Evolutionary conservation across 1,284 basidiomycete genomes (phyloP).

Genomic region (Austroboletus novae-zelandiae): DNA sequence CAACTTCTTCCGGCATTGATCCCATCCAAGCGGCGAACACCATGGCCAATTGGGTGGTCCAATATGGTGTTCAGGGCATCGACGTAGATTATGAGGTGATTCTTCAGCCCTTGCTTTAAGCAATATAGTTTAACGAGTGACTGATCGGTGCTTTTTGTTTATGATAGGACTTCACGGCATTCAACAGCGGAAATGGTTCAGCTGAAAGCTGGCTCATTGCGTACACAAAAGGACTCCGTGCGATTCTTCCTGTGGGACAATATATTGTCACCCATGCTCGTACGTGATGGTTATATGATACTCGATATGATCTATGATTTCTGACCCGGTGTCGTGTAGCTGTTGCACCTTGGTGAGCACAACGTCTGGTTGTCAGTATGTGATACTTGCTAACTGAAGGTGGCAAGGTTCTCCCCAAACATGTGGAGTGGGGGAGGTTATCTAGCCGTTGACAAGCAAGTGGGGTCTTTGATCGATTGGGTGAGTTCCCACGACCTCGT

Average conservation of each 20-base stretch:
- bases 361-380: neutral
- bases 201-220: slow-evolving; percentile 44
- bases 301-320: neutral
- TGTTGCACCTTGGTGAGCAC: slow-evolving; percentile 29
- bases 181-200: slow-evolving; percentile 39
- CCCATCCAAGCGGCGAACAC: slow-evolving; percentile 42
- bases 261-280: slow-evolving; percentile 42
- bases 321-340: slow-evolving; percentile 17
- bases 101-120: neutral
- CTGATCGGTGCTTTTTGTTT: neutral
- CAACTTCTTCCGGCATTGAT: slow-evolving; percentile 44
- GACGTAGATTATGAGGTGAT: slow-evolving; percentile 57
- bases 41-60: slow-evolving; percentile 49
- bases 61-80: slow-evolving; percentile 52
- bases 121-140: neutral
- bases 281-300: slow-evolving; percentile 15
- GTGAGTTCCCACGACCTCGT: slow-evolving; percentile 14
- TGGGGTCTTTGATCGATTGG: slow-evolving; percentile 60
- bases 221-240: slow-evolving; percentile 41
- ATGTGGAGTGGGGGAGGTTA: slow-evolving; percentile 49
- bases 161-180: slow-evolving; percentile 45
- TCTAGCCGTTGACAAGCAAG: slow-evolving; percentile 44
- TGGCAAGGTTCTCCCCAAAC: slow-evolving; percentile 26
- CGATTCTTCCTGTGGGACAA: slow-evolving; percentile 35
- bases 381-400: neutral